These are phyloP conservation scores for Verticillium longisporum DNA, from an alignment of 2,329 filamentous ascomycete species.

Conservation along the genomic window DNA sequence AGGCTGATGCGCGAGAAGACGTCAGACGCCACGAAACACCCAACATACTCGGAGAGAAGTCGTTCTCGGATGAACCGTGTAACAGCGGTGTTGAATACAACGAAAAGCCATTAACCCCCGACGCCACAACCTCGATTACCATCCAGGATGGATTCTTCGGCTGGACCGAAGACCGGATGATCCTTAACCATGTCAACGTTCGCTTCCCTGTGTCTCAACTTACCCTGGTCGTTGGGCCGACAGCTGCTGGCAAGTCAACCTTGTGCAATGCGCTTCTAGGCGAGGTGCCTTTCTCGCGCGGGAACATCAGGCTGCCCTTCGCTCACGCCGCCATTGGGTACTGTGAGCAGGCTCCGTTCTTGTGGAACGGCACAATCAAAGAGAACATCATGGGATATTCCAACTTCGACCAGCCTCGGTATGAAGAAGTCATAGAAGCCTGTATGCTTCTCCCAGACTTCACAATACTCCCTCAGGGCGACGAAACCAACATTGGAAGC, in stretches of 20 bases:
- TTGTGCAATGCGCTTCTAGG: constrained; percentile 29
- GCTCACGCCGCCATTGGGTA: constrained; percentile 17
- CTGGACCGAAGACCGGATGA: constrained; percentile 19
- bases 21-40: background rate
- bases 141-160: constrained; percentile 20
- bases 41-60: background rate
- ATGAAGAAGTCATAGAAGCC: constrained; percentile 14
- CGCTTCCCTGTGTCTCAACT: constrained; percentile 21
- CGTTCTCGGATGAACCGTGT: background rate
- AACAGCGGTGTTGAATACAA: background rate
- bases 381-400: constrained; percentile 16
- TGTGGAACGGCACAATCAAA: constrained; percentile 14
- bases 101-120: background rate
- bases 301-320: constrained; percentile 8
- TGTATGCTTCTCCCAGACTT: constrained; percentile 13
- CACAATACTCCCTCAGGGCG: constrained; percentile 18
- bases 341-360: constrained; percentile 23
- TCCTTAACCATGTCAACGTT: constrained; percentile 23
- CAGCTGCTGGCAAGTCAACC: constrained; percentile 33
- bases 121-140: background rate
- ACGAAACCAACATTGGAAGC: constrained; percentile 22
- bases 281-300: constrained; percentile 16
- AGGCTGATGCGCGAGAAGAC: constrained; percentile 17
- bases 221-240: constrained; percentile 31
- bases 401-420: constrained; percentile 11